phyloP scores from a whole-genome alignment of 495 filamentous ascomycete genomes.

The Hypoxylon fragiforme region DNA sequence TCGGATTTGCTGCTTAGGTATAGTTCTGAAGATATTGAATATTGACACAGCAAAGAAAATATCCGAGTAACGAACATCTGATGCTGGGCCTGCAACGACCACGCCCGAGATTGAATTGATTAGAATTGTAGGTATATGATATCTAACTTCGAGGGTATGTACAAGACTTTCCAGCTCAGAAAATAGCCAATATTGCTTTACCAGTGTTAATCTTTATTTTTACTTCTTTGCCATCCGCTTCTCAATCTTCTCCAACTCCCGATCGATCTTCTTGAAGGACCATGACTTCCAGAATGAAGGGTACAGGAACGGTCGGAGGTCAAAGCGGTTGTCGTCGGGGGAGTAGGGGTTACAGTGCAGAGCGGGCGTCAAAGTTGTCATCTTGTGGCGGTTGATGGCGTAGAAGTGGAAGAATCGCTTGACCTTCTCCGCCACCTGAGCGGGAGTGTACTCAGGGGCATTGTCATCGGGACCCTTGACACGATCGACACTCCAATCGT shows the following conservation, averaged over 20 bases:
- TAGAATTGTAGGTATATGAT: too few species aligned
- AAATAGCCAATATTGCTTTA: too few species aligned
- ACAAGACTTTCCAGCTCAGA: too few species aligned
- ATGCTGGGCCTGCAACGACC: too few species aligned
- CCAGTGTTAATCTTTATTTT: too few species aligned
- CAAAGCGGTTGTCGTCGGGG: constrained; percentile 47
- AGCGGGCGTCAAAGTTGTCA: constrained; percentile 58
- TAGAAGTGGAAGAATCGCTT: constrained; percentile 70
- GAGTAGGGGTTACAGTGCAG: constrained; percentile 44
- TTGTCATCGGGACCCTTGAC: constrained; percentile 35
- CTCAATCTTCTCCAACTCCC: constrained; percentile 41
- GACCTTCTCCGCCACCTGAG: constrained; percentile 62
- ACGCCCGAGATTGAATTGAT: too few species aligned
- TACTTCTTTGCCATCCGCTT: constrained; percentile 11
- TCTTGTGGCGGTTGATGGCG: constrained; percentile 41
- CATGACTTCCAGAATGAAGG: constrained; percentile 51
- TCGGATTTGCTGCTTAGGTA: too few species aligned
- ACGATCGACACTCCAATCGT: constrained; percentile 65
- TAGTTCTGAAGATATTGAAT: too few species aligned
- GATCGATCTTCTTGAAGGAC: constrained; percentile 59
- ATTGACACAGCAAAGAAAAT: too few species aligned
- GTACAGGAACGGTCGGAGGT: constrained; percentile 54
- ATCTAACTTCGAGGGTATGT: too few species aligned
- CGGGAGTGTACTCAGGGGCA: constrained; percentile 37
- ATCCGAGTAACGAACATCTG: too few species aligned